Percentiles rank a stretch among this genome's conserved stretches.
phyloP scores from a whole-genome alignment of 2,329 filamentous ascomycete species.

The Aspergillus jensenii region DNA sequence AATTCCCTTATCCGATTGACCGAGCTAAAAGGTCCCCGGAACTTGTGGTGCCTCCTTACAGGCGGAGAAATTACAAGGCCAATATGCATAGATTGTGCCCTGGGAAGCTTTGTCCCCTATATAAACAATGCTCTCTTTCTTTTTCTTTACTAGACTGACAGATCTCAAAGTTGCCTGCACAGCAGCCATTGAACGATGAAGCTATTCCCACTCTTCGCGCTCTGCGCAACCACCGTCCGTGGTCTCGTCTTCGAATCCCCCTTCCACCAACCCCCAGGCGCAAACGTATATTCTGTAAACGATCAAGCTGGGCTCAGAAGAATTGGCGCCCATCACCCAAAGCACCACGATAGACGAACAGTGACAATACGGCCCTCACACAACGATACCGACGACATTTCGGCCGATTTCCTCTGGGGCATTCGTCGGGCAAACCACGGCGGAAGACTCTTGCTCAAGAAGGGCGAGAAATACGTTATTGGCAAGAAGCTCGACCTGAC shows the following conservation, averaged over 20 bases:
- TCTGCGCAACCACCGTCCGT: conserved; percentile 20
- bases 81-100: too few relatives aligned
- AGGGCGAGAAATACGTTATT: conserved; percentile 57
- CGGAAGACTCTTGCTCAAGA: conserved; percentile 56
- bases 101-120: background rate
- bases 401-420: conserved; percentile 55
- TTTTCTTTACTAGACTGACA: background rate
- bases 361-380: conserved; percentile 55
- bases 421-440: conserved; percentile 59
- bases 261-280: conserved; percentile 19
- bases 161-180: background rate
- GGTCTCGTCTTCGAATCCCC: conserved; percentile 19
- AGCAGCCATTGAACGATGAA: conserved; percentile 20
- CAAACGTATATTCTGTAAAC: conserved; percentile 24
- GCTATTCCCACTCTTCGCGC: conserved; percentile 21
- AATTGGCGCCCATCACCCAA: conserved; percentile 25
- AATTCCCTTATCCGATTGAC: background rate
- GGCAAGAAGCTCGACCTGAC: conserved; percentile 60
- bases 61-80: conserved; percentile 3
- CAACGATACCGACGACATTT: conserved; percentile 57
- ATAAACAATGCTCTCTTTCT: background rate
- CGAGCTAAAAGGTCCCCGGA: background rate
- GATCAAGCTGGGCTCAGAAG: conserved; percentile 19
- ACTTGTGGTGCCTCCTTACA: background rate
- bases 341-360: conserved; percentile 40